Conservation (phyloP, 2,329 filamentous ascomycete genomes). For the Monosporascus cannonballus region DNA sequence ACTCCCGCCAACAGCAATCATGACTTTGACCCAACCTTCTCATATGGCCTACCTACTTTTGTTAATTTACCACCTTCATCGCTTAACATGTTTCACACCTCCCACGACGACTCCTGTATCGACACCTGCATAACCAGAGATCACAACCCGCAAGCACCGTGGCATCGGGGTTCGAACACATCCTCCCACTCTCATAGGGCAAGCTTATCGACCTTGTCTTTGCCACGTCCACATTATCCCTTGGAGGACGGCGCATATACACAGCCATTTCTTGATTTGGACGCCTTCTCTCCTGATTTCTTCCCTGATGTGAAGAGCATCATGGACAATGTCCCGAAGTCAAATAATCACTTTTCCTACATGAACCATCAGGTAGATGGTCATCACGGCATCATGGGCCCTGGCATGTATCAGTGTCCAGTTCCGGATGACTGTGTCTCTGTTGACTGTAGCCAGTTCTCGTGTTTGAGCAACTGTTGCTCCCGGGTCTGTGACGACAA, state of each 20-base stretch:
- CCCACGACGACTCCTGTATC: constrained; percentile 15
- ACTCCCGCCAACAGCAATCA: constrained; percentile 4
- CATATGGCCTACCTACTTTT: constrained; percentile 6
- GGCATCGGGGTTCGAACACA: constrained; percentile 7
- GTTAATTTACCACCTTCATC: constrained; percentile 8
- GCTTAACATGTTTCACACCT: constrained; percentile 10
- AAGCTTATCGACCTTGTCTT: constrained; percentile 5
- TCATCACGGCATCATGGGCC: constrained; percentile 13
- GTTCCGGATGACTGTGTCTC: constrained; percentile 17
- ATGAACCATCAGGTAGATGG: constrained; percentile 7
- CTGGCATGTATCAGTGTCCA: constrained; percentile 6
- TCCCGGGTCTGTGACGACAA: constrained; percentile 22
- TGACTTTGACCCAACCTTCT: constrained; percentile 8
- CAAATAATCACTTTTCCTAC: constrained; percentile 5
- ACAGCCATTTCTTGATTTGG: background rate
- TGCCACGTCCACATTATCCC: constrained; percentile 5
- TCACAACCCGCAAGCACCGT: constrained; percentile 2
- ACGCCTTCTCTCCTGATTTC: constrained; percentile 2
- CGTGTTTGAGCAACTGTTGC: constrained; percentile 18
- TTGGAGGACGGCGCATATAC: constrained; percentile 6
- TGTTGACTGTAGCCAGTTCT: constrained; percentile 16
- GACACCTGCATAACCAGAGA: constrained; percentile 10
- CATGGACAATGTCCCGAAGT: constrained; percentile 4
- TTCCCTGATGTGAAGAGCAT: constrained; percentile 8
- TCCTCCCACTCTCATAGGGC: constrained; percentile 4